Conservation (phyloP, 495 filamentous ascomycete species). For the Cairneyella variabilis region DNA sequence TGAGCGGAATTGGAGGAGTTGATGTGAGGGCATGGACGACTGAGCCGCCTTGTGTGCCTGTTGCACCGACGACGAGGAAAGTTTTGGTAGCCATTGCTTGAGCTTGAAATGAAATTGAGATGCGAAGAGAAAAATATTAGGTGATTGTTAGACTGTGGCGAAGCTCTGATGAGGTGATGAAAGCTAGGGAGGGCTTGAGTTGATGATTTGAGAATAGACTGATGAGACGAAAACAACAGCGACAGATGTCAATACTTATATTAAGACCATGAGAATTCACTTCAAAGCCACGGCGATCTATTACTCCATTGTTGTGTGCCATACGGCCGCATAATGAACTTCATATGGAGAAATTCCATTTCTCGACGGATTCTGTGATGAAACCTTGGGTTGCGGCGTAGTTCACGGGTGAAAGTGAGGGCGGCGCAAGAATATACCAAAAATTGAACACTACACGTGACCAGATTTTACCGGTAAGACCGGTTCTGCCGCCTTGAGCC, state of each 20-base stretch:
- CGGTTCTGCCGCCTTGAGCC: no score
- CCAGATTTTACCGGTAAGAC: no score
- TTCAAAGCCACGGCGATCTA: background rate
- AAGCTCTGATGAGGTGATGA: no score
- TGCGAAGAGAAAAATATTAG: background rate
- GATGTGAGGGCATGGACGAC: slow-evolving; percentile 53
- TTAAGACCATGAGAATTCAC: no score
- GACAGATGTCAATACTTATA: no score
- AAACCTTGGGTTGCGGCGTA: background rate
- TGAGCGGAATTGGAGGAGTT: slow-evolving; percentile 22
- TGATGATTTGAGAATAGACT: no score
- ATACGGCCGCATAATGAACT: background rate
- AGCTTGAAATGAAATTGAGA: background rate
- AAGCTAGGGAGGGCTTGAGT: no score
- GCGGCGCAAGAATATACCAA: no score
- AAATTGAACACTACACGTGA: no score
- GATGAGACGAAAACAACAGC: no score
- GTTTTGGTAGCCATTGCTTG: slow-evolving; percentile 15
- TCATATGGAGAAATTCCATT: background rate
- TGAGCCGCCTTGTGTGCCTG: slow-evolving; percentile 65
- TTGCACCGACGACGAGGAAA: slow-evolving; percentile 65
- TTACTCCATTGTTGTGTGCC: background rate
- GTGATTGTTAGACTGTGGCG: no score
- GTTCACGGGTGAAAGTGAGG: no score
- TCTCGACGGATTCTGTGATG: background rate